Evolutionary conservation across 1,139 yeast genomes (phyloP), one percentile per base, ranked within the genome.

Genomic region (Suhomyces wounanorum): DNA sequence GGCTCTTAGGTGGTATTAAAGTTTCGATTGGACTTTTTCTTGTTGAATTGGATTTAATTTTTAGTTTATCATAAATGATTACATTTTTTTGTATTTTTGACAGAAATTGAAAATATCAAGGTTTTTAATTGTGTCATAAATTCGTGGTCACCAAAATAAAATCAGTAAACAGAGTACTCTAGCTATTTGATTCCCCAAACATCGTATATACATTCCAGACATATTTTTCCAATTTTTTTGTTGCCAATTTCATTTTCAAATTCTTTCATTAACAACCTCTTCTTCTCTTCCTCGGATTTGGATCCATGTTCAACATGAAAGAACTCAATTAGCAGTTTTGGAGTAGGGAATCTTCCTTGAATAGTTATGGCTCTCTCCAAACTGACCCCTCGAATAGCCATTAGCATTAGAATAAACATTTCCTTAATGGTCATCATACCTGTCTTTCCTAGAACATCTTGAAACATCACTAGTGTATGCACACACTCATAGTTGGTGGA

Each of bases 351-450:
- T 42, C 74, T 64, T 44, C 67, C 72, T 65, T 92, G 98, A 8
- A 95, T 83, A 3, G 83, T 82, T 10, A 84, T 65, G 0, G 99
- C 99, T 64, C 88, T 89, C 55, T 92, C 97, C 41, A 90, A 70
- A 0, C 96, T 83, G 0, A 94, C 76, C 0, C 99, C 99, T 52
- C 82, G 78, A 1, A 87, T 78, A 1, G 92, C 78, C 87, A 91
- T 83, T 25, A 95, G 75, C 86, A 90, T 84, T 43, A 82, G 74
- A 2, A 91, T 72, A 59, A 83, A 94, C 59, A 90, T 71, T 57
- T 94, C 97, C 43, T 83, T 83, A 0, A 91, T 83, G 0, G 96
- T 87, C 62, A 81, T 75, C 75, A 85, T 74, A 18, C 82, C 82
- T 1, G 88, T 77, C 62, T 95, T 95, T 2, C 86, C 82, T 68